Percentiles rank a stretch among this genome's conserved stretches.
These are phyloP conservation scores for Beauveria varroae DNA, from an alignment of 2,329 filamentous ascomycete species.

Conservation along the genomic window DNA sequence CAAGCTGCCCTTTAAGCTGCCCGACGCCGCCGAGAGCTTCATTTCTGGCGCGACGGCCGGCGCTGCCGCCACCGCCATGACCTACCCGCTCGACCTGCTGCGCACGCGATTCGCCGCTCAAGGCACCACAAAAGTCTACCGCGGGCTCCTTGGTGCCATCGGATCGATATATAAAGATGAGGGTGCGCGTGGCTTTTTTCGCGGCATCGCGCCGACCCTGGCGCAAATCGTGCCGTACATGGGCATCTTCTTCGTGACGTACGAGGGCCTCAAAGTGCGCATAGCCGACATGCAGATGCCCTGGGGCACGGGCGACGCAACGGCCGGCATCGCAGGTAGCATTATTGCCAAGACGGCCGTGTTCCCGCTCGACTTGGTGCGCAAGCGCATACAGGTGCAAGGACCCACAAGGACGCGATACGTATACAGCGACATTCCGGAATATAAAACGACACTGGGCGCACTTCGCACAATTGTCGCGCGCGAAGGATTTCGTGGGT, in stretches of 20 bases:
- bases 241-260: slow-evolving; percentile 90
- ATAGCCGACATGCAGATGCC: slow-evolving; percentile 50
- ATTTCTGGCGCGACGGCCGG: slow-evolving; percentile 77
- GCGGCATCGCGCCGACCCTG: slow-evolving; percentile 72
- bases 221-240: slow-evolving; percentile 92
- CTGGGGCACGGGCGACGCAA: slow-evolving; percentile 74
- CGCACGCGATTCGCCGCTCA: slow-evolving; percentile 94
- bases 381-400: slow-evolving; percentile 92
- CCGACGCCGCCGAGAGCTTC: slow-evolving; percentile 68
- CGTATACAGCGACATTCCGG: slow-evolving; percentile 80
- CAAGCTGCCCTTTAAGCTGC: slow-evolving; percentile 39
- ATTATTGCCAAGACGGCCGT: slow-evolving; percentile 80
- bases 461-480: slow-evolving; percentile 62
- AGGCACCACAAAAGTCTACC: slow-evolving; percentile 72
- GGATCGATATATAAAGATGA: slow-evolving; percentile 67
- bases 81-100: slow-evolving; percentile 89
- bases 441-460: slow-evolving; percentile 61
- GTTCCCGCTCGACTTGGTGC: slow-evolving; percentile 86
- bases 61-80: slow-evolving; percentile 70
- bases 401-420: slow-evolving; percentile 76
- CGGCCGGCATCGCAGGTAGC: slow-evolving; percentile 72
- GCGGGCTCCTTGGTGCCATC: slow-evolving; percentile 60
- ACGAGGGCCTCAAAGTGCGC: slow-evolving; percentile 65
- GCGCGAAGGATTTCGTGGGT: slow-evolving; percentile 66
- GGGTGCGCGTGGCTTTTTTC: slow-evolving; percentile 75